Evolutionary conservation across 2,329 filamentous ascomycete genomes (phyloP).

Genomic region (Cladosporium sphaerospermum): DNA sequence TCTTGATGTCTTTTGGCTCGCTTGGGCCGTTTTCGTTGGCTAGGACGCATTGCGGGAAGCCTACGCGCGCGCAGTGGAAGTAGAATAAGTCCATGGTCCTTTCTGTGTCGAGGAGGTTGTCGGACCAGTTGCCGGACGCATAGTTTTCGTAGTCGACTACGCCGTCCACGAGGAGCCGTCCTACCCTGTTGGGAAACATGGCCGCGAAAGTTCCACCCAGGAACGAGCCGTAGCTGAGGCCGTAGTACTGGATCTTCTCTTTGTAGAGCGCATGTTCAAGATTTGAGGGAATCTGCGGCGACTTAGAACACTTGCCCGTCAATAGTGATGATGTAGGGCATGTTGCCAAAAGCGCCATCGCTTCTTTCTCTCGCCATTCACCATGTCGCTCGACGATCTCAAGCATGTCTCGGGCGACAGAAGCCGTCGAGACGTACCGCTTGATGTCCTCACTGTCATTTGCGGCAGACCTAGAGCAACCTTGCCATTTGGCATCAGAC

Average conservation of each 20-base stretch:
- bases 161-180: constrained; percentile 39
- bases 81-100: constrained; percentile 40
- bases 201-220: constrained; percentile 37
- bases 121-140: constrained; percentile 29
- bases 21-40: constrained; percentile 26
- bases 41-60: constrained; percentile 35
- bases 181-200: constrained; percentile 36
- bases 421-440: constrained; percentile 42
- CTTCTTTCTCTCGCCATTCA: constrained; percentile 26
- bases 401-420: constrained; percentile 46
- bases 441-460: constrained; percentile 35
- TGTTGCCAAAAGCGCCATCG: constrained; percentile 3
- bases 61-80: constrained; percentile 38
- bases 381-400: constrained; percentile 41
- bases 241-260: constrained; percentile 32
- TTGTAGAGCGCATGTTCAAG: constrained; percentile 23
- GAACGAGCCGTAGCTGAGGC: constrained; percentile 45
- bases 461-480: constrained; percentile 20
- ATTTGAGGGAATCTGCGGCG: not conserved
- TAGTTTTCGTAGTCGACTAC: constrained; percentile 39
- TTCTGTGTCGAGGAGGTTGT: constrained; percentile 40
- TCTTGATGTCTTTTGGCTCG: constrained; percentile 31
- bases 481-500: constrained; percentile 29
- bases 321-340: not conserved
- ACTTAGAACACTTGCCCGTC: not conserved